Evolutionary conservation across 495 filamentous ascomycete genomes (phyloP).

Genomic region (Peziza echinospora): DNA sequence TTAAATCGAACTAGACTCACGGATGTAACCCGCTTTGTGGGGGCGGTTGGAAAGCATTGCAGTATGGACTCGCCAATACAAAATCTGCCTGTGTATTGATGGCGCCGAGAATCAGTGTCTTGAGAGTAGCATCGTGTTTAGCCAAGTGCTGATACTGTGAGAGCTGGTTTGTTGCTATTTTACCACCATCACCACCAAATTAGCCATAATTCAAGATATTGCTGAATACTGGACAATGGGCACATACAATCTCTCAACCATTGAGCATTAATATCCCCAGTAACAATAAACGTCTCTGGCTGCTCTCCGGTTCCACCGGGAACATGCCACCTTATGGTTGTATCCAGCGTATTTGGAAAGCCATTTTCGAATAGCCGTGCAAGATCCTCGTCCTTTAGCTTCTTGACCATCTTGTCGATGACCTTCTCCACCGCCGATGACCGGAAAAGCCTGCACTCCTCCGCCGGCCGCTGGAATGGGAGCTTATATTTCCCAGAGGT

Average conservation of each 20-base stretch:
- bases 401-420: conserved; percentile 56
- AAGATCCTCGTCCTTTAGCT: conserved; percentile 70
- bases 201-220: background rate
- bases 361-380: conserved; percentile 89
- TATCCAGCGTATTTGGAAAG: conserved; percentile 91
- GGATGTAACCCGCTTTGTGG: conserved; percentile 50
- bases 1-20: conserved; percentile 4
- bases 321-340: conserved; percentile 48
- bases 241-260: conserved; percentile 74
- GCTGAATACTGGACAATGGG: background rate
- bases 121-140: conserved; percentile 49
- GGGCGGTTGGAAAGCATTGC: conserved; percentile 94
- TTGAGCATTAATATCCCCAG: conserved; percentile 95
- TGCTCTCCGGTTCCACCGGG: conserved; percentile 18
- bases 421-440: conserved; percentile 71
- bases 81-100: conserved; percentile 90
- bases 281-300: conserved; percentile 81
- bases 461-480: conserved; percentile 71
- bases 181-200: background rate
- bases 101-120: conserved; percentile 68
- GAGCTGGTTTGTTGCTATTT: conserved; percentile 54
- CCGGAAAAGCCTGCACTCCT: conserved; percentile 67
- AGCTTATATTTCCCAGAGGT: conserved; percentile 59
- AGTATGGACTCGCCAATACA: conserved; percentile 86
- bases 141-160: conserved; percentile 72